phyloP scores from a whole-genome alignment of 2,329 filamentous ascomycete species.

The Ceratocystis lukuohia region DNA sequence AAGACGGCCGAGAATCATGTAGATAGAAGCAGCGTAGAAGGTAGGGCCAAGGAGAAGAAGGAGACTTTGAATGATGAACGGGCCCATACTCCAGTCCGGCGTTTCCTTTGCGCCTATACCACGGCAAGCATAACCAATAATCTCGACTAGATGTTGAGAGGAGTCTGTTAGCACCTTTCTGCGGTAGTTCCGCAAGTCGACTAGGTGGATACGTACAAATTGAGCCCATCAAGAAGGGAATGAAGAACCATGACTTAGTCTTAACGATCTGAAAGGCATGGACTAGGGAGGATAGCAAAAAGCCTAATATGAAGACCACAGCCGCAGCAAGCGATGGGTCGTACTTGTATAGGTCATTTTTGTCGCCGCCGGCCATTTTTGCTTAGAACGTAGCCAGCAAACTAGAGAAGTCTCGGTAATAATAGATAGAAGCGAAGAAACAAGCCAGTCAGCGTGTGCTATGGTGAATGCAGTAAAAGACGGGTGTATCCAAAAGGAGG shows the following conservation, averaged over 20 bases:
- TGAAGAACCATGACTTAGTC: slow-evolving; percentile 38
- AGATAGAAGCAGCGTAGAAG: slow-evolving; percentile 37
- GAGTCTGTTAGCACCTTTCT: neutral
- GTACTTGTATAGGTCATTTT: slow-evolving; percentile 32
- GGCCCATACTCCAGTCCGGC: slow-evolving; percentile 27
- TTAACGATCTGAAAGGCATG: slow-evolving; percentile 31
- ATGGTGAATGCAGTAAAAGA: no score
- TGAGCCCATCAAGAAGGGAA: slow-evolving; percentile 40
- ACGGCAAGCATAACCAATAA: slow-evolving; percentile 21
- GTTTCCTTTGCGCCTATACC: slow-evolving; percentile 23
- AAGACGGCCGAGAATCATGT: slow-evolving; percentile 37
- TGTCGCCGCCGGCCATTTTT: slow-evolving; percentile 2
- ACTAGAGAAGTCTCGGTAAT: no score
- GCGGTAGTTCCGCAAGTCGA: neutral
- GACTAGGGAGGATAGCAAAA: slow-evolving; percentile 29
- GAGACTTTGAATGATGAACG: slow-evolving; percentile 32
- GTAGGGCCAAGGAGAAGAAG: slow-evolving; percentile 36
- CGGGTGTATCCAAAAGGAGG: no score
- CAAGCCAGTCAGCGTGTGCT: no score
- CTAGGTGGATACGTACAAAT: slow-evolving; percentile 29
- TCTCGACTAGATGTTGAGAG: slow-evolving; percentile 24
- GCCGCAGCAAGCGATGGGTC: slow-evolving; percentile 34
- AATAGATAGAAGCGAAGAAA: no score
- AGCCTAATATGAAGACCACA: slow-evolving; percentile 26
- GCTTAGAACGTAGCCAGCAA: no score